phyloP scores from a whole-genome alignment of 2,329 filamentous ascomycete species.

The Apiospora hydei region DNA sequence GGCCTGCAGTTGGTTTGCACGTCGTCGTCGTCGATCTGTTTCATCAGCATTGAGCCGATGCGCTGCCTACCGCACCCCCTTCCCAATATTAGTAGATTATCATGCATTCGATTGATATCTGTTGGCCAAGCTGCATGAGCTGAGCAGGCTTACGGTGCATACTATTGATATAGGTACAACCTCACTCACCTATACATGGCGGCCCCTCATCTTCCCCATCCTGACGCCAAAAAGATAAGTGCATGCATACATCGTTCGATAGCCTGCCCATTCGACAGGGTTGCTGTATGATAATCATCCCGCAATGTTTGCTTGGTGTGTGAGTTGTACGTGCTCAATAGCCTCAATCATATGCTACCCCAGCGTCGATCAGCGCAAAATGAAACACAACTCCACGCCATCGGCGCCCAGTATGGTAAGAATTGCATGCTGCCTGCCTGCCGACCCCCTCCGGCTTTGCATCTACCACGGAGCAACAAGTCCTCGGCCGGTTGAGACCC shows the following conservation, averaged over 20 bases:
- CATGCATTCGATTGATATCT: slow-evolving; percentile 6
- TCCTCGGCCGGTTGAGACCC: slow-evolving; percentile 14
- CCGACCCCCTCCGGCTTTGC: slow-evolving; percentile 6
- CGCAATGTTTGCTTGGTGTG: slow-evolving; percentile 8
- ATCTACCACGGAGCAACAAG: slow-evolving; percentile 14
- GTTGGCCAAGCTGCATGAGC: neutral
- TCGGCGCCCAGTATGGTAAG: neutral
- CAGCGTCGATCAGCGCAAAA: slow-evolving; percentile 14
- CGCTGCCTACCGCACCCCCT: neutral
- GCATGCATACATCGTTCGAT: slow-evolving; percentile 14
- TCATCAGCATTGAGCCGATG: slow-evolving; percentile 18
- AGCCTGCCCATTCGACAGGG: slow-evolving; percentile 10
- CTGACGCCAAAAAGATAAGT: slow-evolving; percentile 19
- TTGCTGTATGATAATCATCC: neutral
- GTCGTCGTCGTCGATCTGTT: slow-evolving; percentile 22
- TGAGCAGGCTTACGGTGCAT: neutral
- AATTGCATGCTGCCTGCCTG: neutral
- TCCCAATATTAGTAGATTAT: slow-evolving; percentile 16
- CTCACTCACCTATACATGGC: neutral
- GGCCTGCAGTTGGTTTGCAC: slow-evolving; percentile 16
- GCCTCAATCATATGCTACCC: slow-evolving; percentile 12
- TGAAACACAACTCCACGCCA: slow-evolving; percentile 13
- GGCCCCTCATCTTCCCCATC: neutral
- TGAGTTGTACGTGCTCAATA: slow-evolving; percentile 5
- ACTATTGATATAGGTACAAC: slow-evolving; percentile 19